Evolutionary conservation across 2,329 filamentous ascomycete species (phyloP).

Genomic region (Fusarium armeniacum): DNA sequence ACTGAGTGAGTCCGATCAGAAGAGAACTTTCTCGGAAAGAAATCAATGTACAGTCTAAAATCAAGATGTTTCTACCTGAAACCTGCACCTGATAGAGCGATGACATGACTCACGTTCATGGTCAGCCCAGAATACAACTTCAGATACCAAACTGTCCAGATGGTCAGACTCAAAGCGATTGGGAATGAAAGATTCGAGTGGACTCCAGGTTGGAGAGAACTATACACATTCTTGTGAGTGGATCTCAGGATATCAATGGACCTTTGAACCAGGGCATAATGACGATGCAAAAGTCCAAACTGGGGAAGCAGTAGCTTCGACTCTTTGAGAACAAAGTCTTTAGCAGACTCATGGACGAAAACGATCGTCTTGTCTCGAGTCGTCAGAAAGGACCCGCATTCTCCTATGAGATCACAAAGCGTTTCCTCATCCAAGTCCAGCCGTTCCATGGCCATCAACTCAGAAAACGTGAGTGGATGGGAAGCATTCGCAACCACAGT

Average conservation of each 20-base stretch:
- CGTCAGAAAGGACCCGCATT: neutral
- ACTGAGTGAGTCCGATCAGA: neutral
- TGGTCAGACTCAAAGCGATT: neutral
- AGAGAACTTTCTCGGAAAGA: neutral
- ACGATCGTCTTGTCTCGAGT: fast-evolving
- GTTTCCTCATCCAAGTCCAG: fast-evolving
- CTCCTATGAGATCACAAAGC: fast-evolving
- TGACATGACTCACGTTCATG: neutral
- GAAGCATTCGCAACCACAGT: neutral
- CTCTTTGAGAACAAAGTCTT: neutral
- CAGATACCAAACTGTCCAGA: fast-evolving
- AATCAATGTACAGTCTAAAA: neutral
- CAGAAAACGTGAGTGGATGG: neutral
- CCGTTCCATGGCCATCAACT: neutral
- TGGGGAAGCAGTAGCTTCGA: fast-evolving
- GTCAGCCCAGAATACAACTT: neutral
- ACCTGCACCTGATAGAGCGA: fast-evolving
- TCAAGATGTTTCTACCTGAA: fast-evolving
- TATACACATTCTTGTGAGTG: neutral
- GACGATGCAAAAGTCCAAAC: fast-evolving
- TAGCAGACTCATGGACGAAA: neutral
- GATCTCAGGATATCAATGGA: neutral
- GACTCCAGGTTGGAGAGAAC: neutral
- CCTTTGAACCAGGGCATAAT: neutral
- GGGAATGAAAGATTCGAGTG: fast-evolving